phyloP scores from a whole-genome alignment of 2,329 filamentous ascomycete genomes.

The Alternaria triticina region DNA sequence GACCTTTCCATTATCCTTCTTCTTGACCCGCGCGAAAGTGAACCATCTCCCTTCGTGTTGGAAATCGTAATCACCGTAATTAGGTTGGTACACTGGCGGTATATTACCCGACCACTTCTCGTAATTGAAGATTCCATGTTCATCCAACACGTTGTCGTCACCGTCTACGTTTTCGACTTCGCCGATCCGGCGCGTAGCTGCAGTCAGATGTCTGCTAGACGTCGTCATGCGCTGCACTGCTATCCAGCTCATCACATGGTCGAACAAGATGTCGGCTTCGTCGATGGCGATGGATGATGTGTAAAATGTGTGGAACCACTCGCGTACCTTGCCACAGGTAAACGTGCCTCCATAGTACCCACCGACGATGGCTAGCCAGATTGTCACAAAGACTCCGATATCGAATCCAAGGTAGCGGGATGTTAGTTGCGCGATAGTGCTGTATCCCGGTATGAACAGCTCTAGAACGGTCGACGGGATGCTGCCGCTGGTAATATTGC shows the following conservation, averaged over 20 bases:
- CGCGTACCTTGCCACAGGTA: conserved; percentile 36
- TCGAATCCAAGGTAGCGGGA: conserved; percentile 55
- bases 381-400: conserved; percentile 56
- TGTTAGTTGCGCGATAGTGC: conserved; percentile 47
- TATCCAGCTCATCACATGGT: conserved; percentile 51
- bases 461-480: conserved; percentile 57
- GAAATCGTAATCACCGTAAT: conserved; percentile 54
- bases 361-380: conserved; percentile 51
- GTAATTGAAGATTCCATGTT: conserved; percentile 55
- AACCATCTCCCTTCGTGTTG: conserved; percentile 50
- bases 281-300: neutral
- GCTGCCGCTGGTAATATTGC: conserved; percentile 18
- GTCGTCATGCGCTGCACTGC: conserved; percentile 15
- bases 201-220: conserved; percentile 46
- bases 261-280: neutral
- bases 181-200: conserved; percentile 41
- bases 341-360: conserved; percentile 47
- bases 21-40: conserved; percentile 47
- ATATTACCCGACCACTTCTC: conserved; percentile 56
- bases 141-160: neutral
- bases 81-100: conserved; percentile 58
- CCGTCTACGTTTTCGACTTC: conserved; percentile 39
- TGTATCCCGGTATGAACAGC: conserved; percentile 50
- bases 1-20: conserved; percentile 32
- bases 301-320: neutral